phyloP scores from a whole-genome alignment of 2,329 filamentous ascomycete species.

The Aspergillus puulaauensis region DNA sequence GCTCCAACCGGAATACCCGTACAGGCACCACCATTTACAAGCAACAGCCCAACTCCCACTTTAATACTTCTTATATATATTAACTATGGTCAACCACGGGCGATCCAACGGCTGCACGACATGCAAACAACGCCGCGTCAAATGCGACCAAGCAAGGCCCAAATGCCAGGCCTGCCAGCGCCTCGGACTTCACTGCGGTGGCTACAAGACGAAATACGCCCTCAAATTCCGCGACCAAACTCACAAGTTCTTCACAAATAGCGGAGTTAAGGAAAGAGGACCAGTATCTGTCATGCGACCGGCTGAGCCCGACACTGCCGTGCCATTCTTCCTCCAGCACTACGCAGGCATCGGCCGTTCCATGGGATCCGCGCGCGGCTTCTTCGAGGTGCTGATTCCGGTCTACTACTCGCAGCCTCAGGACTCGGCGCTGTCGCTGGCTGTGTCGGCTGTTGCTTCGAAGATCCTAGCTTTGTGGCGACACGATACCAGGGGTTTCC shows the following conservation, averaged over 20 bases:
- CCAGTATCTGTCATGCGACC: neutral
- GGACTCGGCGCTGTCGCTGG: conserved; percentile 19
- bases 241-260: neutral
- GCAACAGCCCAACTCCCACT: neutral
- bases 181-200: neutral
- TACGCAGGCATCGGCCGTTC: neutral
- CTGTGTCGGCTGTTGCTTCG: conserved; percentile 12
- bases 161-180: conserved; percentile 1
- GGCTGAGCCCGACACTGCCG: neutral
- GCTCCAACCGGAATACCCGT: too few relatives aligned
- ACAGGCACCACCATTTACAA: neutral
- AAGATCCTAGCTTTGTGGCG: neutral
- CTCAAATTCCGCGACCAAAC: conserved; percentile 1
- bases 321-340: neutral
- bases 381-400: conserved; percentile 17
- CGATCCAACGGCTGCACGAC: neutral
- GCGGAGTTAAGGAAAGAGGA: neutral
- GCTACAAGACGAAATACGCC: conserved; percentile 3
- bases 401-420: conserved; percentile 12
- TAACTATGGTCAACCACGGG: neutral
- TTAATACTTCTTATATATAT: too few relatives aligned
- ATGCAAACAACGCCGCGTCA: conserved; percentile 5
- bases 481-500: neutral
- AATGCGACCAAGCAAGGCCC: neutral
- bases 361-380: conserved; percentile 16